Evolutionary conservation across 495 filamentous ascomycete genomes (phyloP).

Genomic region (Talaromyces nanjingensis): DNA sequence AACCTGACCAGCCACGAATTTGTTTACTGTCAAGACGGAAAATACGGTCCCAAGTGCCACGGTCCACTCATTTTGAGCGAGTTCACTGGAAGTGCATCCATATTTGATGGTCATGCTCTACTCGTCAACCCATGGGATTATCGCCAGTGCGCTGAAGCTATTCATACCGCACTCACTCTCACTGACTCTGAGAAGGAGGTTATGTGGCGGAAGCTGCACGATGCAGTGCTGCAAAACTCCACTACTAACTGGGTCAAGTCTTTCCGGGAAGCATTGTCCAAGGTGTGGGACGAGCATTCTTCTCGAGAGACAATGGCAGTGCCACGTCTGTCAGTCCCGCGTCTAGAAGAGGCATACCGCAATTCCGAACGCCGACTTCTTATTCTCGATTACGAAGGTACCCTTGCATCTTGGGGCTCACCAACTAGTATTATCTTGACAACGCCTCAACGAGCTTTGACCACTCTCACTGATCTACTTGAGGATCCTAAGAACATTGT

Average conservation of each 20-base stretch:
- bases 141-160: conserved; percentile 70
- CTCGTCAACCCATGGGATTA: conserved; percentile 92
- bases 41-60: conserved; percentile 62
- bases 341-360: conserved; percentile 57
- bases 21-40: conserved; percentile 88
- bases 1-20: conserved; percentile 91
- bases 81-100: conserved; percentile 81
- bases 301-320: conserved; percentile 76
- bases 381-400: conserved; percentile 89
- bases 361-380: conserved; percentile 62
- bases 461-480: conserved; percentile 70
- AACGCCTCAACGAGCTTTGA: conserved; percentile 74
- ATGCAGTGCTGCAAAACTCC: conserved; percentile 71
- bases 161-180: conserved; percentile 75
- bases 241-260: conserved; percentile 75
- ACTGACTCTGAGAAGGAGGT: conserved; percentile 58
- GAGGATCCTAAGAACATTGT: conserved; percentile 74
- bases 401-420: conserved; percentile 75
- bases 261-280: conserved; percentile 59
- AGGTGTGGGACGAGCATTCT: conserved; percentile 74
- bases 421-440: conserved; percentile 73
- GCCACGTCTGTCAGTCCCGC: conserved; percentile 65
- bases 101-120: conserved; percentile 63
- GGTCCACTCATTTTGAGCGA: conserved; percentile 87
- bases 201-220: conserved; percentile 68